phyloP scores from a whole-genome alignment of 805 yeast genomes.

The Nakazawaea holstii region DNA sequence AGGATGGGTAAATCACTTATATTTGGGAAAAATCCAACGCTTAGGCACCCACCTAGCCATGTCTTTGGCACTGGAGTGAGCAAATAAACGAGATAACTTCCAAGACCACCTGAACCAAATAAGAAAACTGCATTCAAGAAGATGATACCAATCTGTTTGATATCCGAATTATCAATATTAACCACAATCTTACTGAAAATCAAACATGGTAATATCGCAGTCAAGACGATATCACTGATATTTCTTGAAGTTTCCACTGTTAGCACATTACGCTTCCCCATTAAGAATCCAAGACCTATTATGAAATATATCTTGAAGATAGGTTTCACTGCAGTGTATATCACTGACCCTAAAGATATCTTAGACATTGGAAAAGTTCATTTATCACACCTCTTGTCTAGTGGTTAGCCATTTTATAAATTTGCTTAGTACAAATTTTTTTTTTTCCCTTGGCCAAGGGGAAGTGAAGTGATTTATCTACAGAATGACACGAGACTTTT shows the following conservation, averaged over 20 bases:
- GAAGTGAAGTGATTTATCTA: background rate
- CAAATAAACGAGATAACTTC: conserved; percentile 34
- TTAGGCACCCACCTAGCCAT: conserved; percentile 73
- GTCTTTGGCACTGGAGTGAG: conserved; percentile 58
- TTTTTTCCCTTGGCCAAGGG: background rate
- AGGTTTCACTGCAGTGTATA: conserved; percentile 82
- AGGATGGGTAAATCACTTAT: conserved; percentile 84
- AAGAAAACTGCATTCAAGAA: conserved; percentile 42
- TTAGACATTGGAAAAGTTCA: background rate
- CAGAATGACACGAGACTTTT: too few species aligned
- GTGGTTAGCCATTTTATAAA: background rate
- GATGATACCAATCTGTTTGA: conserved; percentile 64
- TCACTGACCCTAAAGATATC: conserved; percentile 50
- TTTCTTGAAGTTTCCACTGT: conserved; percentile 65
- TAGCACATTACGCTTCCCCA: conserved; percentile 59
- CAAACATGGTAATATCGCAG: conserved; percentile 68
- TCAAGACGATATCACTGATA: conserved; percentile 62
- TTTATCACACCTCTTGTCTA: background rate
- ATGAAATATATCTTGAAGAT: conserved; percentile 75
- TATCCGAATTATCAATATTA: conserved; percentile 61
- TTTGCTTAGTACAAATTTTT: background rate
- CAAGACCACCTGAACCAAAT: conserved; percentile 38
- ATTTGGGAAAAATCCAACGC: conserved; percentile 74
- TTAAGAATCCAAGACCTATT: conserved; percentile 56
- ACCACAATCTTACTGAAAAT: conserved; percentile 68